Base-by-base conservation (phyloP, 371 early-diverging fungal species). In the Rhizopus stolonifer region DNA sequence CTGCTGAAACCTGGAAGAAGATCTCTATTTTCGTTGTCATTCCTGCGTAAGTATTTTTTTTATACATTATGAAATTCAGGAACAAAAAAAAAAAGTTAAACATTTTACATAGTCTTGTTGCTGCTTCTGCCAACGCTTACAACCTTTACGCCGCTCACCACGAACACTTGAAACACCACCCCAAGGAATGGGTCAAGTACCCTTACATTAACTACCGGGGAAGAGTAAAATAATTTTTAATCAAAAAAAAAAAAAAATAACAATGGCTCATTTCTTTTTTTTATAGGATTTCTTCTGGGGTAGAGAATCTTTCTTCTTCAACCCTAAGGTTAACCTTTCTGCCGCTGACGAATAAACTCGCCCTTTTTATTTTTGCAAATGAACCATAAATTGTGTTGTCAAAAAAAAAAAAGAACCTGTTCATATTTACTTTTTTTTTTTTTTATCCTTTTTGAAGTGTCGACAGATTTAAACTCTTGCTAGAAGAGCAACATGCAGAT, bases 1-100 rank as follows among this genome's bases (percentile, higher is more conserved):
- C 77, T 57, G 77, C 77, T 54, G 64, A 46, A 11, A 77, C 74
- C 46, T 77, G 77, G 77, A 73, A 73, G 65, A 77, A 77, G 66
- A 74, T 77, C 49, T 69, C 71, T 49, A 56, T 73, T 55, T 77
- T 67, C 32, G 74, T 77, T 40, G 54, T 52, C 46, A 73, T 71
- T 65, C 77, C 77, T 60, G 62, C 67, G 77, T 77, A 77, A 60
- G 72, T 29, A 7, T 4, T 10, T 29, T 29, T 29, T 29, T 55
- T 23, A 21, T 21, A n/a, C n/a, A 33, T 33, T 14, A 21, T 17
- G 33, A 44, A 8, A 38, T 21, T 23, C 33, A n/a, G 4, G 34
- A 17, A 32, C 14, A 45, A 24, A 19, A 22, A 11, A 44, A 0
- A 26, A 8, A 15, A 15, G 17, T 42, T 15, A 23, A 19, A 10